Evolutionary conservation across 768 basidiomycete species (phyloP), one percentile per base, ranked within the genome.

Genomic region (Artomyces pyxidatus): DNA sequence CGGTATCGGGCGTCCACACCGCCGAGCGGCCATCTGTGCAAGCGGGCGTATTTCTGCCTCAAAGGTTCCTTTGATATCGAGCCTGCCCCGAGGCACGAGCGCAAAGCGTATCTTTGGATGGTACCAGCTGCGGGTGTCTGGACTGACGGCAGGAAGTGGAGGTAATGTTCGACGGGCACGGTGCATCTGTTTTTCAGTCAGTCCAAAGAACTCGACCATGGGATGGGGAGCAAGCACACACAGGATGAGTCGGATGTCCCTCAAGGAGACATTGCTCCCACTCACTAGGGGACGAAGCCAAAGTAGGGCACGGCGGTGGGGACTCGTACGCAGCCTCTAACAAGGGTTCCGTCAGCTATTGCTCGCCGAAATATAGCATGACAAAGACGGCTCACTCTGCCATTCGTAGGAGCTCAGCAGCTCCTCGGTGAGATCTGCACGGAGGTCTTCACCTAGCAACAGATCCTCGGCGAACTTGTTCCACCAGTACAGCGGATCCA

Each of bases 221-320:
- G 29, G 23, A 37, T 44, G 19, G 29, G 28, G 39, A 30, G 10
- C 17, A 37, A 12, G 23, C 6, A 61, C 67, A 42, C 55, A 77
- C 77, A 12, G 78, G 78, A 53, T 80, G 78, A 1, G 77, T 79
- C 21, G 78, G 78, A 60, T 80, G 78, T 2, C 78, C 78, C 16
- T 74, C 71, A 9, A 79, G 71, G 16, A 80, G 66, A 54, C 76
- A 76, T 57, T 80, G 78, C 55, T 80, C 78, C 74, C 77, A 80
- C 54, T 73, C 65, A 46, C 77, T 75, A 3, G 72, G 61, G 8
- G 68, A 44, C 17, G 73, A 75, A 17, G 54, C 50, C 35, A 75
- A 56, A 30, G 62, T 59, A 21, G 77, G 77, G 51, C 71, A 72
- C 29, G 19, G 42, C 2, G 74, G 71, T 16, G 75, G 74, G 38